phyloP scores from a whole-genome alignment of 163 green algal species.

The Chlamydomonas reinhardtii region DNA sequence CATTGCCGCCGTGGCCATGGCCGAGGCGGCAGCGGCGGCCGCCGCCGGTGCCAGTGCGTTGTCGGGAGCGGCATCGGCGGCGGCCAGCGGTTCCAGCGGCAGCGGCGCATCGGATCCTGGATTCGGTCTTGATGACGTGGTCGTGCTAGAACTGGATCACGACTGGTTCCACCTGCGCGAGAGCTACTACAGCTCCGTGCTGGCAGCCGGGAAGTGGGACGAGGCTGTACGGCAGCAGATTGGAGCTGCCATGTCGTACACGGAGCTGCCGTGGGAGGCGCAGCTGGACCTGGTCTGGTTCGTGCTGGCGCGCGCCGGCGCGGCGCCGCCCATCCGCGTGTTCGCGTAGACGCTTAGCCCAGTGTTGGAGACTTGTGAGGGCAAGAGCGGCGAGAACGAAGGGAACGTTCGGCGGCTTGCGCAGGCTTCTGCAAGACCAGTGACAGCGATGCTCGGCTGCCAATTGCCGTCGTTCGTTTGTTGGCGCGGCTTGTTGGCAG shows the following conservation, averaged over 20 bases:
- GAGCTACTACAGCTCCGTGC: background rate
- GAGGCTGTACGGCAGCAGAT: conserved; percentile 13
- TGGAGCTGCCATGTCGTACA: conserved; percentile 14
- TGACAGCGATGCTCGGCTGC: too few species aligned
- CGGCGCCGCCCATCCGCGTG: conserved; percentile 24
- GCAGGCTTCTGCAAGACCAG: too few species aligned
- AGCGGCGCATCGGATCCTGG: background rate
- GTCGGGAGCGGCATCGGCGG: too few species aligned
- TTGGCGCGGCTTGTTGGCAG: too few species aligned
- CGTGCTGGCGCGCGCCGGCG: background rate
- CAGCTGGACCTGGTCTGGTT: conserved; percentile 32
- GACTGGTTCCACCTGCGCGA: conserved; percentile 49
- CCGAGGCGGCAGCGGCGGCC: background rate
- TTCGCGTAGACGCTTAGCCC: background rate
- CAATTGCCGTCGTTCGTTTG: too few species aligned
- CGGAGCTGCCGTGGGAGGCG: conserved; percentile 36
- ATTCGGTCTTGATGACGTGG: conserved; percentile 1
- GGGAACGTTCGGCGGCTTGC: too few species aligned
- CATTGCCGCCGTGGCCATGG: background rate
- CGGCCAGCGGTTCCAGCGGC: background rate
- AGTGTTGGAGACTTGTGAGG: too few species aligned
- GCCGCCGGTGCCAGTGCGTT: background rate
- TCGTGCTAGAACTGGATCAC: conserved; percentile 41
- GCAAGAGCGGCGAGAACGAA: too few species aligned
- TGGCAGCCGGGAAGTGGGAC: background rate